Base-by-base conservation (phyloP, 768 basidiomycete species). In the Leccinum olivaceopallidum region DNA sequence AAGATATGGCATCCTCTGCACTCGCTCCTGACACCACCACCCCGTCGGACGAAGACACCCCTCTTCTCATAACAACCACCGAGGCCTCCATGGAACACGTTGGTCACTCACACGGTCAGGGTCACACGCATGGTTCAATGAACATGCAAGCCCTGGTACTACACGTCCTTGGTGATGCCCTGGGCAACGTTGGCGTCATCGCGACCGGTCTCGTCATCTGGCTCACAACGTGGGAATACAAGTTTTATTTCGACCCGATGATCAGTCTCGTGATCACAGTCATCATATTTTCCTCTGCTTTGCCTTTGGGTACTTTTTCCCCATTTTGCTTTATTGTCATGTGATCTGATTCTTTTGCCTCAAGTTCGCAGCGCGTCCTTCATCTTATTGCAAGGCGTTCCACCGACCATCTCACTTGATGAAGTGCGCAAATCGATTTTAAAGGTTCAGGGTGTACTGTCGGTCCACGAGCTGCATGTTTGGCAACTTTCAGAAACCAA, bases 161-260 rank as follows among this genome's bases (percentile, higher is more conserved):
- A 30, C 97, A 99, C 73, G 97, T 98, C 42, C 74, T 99, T 50
- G 96, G 96, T 36, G 96, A 99, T 78, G 96, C 96, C 58, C 83
- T 99, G 26, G 97, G 97, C 54, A 98, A 99, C 74, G 92, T 98
- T 62, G 97, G 97, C 56, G 97, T 99, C 63, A 97, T 99, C 61
- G 87, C 89, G 37, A 93, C 95, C 5, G 97, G 97, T 59, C 84
- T 98, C 12, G 79, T 98, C 70, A 97, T 99, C 70, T 95, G 94
- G 95, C 82, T 91, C 60, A 88, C 90, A 1, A 77, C 85, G 26
- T 95, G 92, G 87, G 75, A 78, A 65, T 95, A 84, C 82, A 94
- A 90, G 71, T 91, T 86, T 69, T 97, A 95, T 77, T 94, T 87
- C 65, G 97, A 99, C 73, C 97, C 97, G 1, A 72, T 89, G 44